Evolutionary conservation across 2,329 filamentous ascomycete species (phyloP).

Genomic region (Arachnomyces sp.): DNA sequence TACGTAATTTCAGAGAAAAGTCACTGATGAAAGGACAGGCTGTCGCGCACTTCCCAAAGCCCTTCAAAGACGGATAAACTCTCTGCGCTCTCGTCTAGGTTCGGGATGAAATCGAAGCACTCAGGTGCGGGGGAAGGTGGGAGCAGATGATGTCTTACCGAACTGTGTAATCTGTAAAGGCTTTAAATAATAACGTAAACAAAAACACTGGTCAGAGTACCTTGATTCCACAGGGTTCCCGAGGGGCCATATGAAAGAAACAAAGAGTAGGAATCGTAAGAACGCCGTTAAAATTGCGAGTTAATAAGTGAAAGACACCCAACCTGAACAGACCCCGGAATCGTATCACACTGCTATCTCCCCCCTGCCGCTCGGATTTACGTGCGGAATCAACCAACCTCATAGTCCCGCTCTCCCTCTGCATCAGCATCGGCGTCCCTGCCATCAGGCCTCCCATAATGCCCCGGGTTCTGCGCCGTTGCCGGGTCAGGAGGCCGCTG

Average conservation of each 20-base stretch:
- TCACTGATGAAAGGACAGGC: slow-evolving; percentile 33
- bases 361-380: neutral
- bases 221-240: neutral
- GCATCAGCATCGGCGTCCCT: slow-evolving; percentile 36
- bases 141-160: neutral
- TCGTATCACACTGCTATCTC: neutral
- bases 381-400: slow-evolving; percentile 19
- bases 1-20: neutral
- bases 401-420: slow-evolving; percentile 38
- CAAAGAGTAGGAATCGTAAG: neutral
- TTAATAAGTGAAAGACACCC: too few relatives aligned
- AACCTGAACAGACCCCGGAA: neutral
- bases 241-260: neutral
- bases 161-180: neutral
- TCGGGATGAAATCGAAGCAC: slow-evolving; percentile 49
- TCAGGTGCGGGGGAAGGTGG: neutral
- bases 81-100: slow-evolving; percentile 64
- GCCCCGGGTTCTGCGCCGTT: slow-evolving; percentile 25
- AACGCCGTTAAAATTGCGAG: neutral
- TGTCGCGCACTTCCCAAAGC: slow-evolving; percentile 55
- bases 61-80: slow-evolving; percentile 55
- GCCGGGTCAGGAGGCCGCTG: slow-evolving; percentile 30
- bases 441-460: slow-evolving; percentile 32
- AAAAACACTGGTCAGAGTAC: neutral
- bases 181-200: neutral